Base-by-base conservation (phyloP, 352 stramenopile species). In the Phytopythium kandeliae region DNA sequence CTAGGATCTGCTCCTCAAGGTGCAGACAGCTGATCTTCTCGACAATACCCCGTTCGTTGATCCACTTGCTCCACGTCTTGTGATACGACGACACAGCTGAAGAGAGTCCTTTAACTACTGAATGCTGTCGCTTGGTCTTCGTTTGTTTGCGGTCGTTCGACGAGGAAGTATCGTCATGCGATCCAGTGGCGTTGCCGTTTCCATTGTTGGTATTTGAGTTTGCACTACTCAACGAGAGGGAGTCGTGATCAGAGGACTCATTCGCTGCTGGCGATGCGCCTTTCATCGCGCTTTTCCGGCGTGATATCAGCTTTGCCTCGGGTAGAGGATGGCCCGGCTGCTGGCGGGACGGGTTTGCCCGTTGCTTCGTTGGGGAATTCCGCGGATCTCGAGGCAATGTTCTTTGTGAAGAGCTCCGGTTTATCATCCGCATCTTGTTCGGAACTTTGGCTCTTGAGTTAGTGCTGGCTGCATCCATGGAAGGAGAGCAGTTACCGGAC, bases 1-100 rank as follows among this genome's bases (percentile, higher is more conserved):
- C 38, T 7, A 89, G 54, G 10, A 89, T 67, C 2, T 76, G 55
- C 17, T 89, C 76, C 59, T 89, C 78, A 21, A 86, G 63, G 35
- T 87, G 75, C 4, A 89, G 46, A 43, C 71, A 87, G 3, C 64
- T 74, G 36, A 87, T 59, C 55, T 85, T 86, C n/a, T 89, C 78
- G 47, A 89, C 62, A 19, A 86, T 57, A 15, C 71, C 62, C 24
- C 68, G 64, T 5, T 62, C 60, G 33, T 61, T 67, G 8, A 75
- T 50, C 75, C 74, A 87, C 28, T 70, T 69, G 2, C 61, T 54
- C 75, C 75, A 89, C 21, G 84, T 85, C 21, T 71, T 69, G 63
- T 83, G 78, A 47, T 89, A 89, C 15, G 48, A 22, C 8, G 57
- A 58, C 6, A 54, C 41, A 1, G 38, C 15, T 6, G 44, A 15